Evolutionary conservation across 306 rosid species (phyloP).

Genomic region (Dryas alaskensis): DNA sequence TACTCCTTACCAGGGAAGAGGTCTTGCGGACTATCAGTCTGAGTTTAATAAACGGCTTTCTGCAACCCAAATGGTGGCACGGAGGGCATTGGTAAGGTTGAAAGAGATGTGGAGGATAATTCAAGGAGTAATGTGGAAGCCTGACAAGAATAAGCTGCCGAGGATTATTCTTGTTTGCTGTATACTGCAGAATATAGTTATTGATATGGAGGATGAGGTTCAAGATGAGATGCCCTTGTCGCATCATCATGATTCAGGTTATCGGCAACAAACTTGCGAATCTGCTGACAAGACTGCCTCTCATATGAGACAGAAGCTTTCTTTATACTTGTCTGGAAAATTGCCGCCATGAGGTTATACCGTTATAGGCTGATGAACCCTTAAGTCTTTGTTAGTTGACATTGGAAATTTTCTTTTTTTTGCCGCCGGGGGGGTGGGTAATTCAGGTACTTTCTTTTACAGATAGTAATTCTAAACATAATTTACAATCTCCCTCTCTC

Average conservation of each 20-base stretch:
- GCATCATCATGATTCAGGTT: conserved; percentile 63
- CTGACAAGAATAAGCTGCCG: conserved; percentile 74
- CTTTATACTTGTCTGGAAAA: conserved; percentile 49
- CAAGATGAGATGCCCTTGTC: conserved; percentile 44
- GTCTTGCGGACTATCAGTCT: conserved; percentile 44
- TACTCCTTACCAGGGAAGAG: conserved; percentile 62
- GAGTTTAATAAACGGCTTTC: conserved; percentile 59
- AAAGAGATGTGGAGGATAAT: conserved; percentile 84
- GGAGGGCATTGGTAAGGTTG: conserved; percentile 68
- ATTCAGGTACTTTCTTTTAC: neutral
- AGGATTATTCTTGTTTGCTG: conserved; percentile 83
- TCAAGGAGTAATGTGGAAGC: conserved; percentile 84
- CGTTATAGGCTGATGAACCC: neutral
- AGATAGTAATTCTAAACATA: neutral
- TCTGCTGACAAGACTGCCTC: conserved; percentile 44
- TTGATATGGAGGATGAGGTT: conserved; percentile 72
- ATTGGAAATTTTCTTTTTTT: neutral
- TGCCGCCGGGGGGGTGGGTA: neutral
- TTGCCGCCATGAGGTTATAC: conserved; percentile 12
- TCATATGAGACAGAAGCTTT: conserved; percentile 55
- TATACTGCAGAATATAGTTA: conserved; percentile 74
- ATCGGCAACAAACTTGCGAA: conserved; percentile 59
- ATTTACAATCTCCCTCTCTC: neutral
- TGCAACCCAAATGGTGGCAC: conserved; percentile 67
- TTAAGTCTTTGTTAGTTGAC: conserved; percentile 9